Evolutionary conservation across 352 stramenopile species (phyloP), one percentile per base, ranked within the genome.

Genomic region (Globisporangium spiculum): DNA sequence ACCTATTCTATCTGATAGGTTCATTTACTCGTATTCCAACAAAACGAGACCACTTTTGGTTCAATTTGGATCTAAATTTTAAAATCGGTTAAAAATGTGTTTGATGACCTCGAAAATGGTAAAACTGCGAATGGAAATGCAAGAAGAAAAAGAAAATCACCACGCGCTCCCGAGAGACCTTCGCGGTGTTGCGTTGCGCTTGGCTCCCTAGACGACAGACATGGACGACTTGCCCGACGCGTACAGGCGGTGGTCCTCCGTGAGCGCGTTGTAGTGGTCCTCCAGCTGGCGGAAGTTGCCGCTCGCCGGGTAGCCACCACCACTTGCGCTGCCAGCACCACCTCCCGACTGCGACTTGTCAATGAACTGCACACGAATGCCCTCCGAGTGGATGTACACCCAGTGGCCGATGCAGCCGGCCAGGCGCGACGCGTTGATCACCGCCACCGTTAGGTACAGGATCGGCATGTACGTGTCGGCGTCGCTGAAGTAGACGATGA

Each of bases 241-340:
- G 54, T 80, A 90, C 0, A 67, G 68, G 53, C 72, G 83, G 64
- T 90, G 81, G 54, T 93, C 85, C 59, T 93, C 85, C 48, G 78
- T 78, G 36, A 93, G 75, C 20, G 73, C 75, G 3, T 81, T 83
- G 71, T 93, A 93, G 74, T 93, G 85, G 52, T 91, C 83, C 50
- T 93, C 83, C 5, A 93, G 70, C 62, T 85, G 81, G 16, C 83
- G 71, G 65, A 89, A 88, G 32, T 65, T 59, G 8, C n/a, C 60
- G 59, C 79, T 86, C 18, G 41, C 27, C 12, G 52, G 52, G 24
- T 88, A 75, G 10, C 79, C 75, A 58, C 80, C 79, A 26, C 73
- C 77, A 9, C 77, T 82, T 46, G 80, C 80, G 48, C 90, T 89
- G 30, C 72, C 77, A 7, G 77, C 80, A 52, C 80, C 80, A 44